phyloP scores from a whole-genome alignment of 345 rosid genomes.

The Aethionema arabicum region DNA sequence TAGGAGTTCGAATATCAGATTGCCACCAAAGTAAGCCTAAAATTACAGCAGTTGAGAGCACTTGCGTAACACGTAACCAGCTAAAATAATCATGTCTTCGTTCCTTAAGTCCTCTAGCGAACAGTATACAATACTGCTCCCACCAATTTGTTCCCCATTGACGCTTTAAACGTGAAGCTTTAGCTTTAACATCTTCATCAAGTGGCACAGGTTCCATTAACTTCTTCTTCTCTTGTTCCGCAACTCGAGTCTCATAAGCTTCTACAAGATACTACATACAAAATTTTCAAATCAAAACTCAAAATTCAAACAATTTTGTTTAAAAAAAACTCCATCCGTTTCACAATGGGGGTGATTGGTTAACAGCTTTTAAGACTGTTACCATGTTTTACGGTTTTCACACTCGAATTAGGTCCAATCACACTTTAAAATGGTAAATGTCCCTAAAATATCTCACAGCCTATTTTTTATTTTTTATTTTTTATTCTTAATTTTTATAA shows the following conservation, averaged over 20 bases:
- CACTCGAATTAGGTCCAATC: too few relatives aligned
- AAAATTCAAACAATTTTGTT: neutral
- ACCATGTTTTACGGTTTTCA: too few relatives aligned
- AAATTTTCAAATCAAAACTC: neutral
- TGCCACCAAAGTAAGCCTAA: constrained; percentile 97
- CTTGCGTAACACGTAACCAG: constrained; percentile 95
- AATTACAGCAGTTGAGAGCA: constrained; percentile 77
- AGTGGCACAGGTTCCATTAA: constrained; percentile 64
- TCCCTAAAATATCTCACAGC: too few relatives aligned
- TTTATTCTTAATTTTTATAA: too few relatives aligned
- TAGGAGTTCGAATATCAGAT: constrained; percentile 56
- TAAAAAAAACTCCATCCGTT: too few relatives aligned
- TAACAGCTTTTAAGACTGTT: too few relatives aligned
- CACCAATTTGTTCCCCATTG: constrained; percentile 97
- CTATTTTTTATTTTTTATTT: too few relatives aligned
- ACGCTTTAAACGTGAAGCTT: constrained; percentile 52
- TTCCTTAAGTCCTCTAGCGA: constrained; percentile 87
- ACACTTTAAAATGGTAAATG: too few relatives aligned
- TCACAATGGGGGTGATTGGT: too few relatives aligned
- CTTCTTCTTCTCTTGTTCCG: constrained; percentile 76
- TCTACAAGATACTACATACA: constrained; percentile 76
- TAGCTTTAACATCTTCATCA: constrained; percentile 65
- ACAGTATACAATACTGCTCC: constrained; percentile 69
- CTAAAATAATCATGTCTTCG: constrained; percentile 89
- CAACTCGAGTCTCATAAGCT: constrained; percentile 74